Conservation (phyloP, 2,329 filamentous ascomycete species). For the Beauveria asiatica region DNA sequence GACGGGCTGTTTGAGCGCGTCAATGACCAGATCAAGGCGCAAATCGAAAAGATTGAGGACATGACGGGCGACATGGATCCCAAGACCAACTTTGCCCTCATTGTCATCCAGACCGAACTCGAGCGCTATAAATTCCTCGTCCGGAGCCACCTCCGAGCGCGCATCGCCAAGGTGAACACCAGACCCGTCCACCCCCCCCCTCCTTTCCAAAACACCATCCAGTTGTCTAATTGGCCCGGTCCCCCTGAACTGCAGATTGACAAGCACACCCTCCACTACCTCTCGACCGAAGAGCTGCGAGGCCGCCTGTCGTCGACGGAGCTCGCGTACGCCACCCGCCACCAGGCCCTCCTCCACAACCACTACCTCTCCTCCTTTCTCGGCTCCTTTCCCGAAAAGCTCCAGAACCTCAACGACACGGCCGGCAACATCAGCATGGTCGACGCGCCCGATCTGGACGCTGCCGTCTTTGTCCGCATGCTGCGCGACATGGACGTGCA, state of each 20-base stretch:
- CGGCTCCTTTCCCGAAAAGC: conserved; percentile 63
- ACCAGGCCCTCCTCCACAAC: conserved; percentile 73
- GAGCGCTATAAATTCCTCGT: conserved; percentile 90
- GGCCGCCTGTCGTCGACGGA: conserved; percentile 68
- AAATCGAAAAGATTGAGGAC: conserved; percentile 64
- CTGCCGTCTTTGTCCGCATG: conserved; percentile 75
- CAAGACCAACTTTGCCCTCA: conserved; percentile 84
- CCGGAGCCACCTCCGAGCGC: conserved; percentile 68
- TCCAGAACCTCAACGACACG: conserved; percentile 85
- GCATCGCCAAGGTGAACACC: conserved; percentile 68
- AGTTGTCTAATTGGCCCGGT: background rate
- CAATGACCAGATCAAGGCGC: conserved; percentile 59
- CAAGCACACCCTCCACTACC: conserved; percentile 65
- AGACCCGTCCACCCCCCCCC: background rate
- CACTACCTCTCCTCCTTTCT: conserved; percentile 86
- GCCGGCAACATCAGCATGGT: conserved; percentile 89
- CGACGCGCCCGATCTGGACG: conserved; percentile 72
- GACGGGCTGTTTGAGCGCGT: conserved; percentile 73
- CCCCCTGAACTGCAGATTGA: conserved; percentile 50
- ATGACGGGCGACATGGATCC: conserved; percentile 82
- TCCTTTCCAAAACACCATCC: conserved; percentile 1
- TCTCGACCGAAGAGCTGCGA: conserved; percentile 46
- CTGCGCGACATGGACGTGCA: conserved; percentile 51
- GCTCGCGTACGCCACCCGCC: conserved; percentile 71
- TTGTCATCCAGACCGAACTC: conserved; percentile 92